Evolutionary conservation across 176 grass and related monocot species (phyloP).

Genomic region (Bonia amplexicaulis): DNA sequence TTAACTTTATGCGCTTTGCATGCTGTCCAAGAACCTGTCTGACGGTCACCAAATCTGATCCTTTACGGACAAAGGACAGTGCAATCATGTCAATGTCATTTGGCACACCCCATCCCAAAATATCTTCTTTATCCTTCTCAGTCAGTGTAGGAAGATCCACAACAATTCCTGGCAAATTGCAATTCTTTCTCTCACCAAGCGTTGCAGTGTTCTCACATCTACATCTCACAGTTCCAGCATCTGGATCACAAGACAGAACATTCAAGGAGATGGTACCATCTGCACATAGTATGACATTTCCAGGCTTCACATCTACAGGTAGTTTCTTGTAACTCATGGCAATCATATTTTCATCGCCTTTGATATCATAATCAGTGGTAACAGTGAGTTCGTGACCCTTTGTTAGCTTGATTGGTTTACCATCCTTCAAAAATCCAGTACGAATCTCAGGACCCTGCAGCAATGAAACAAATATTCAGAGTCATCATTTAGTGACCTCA

Average conservation of each 20-base stretch:
- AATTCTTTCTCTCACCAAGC: slow-evolving; percentile 90
- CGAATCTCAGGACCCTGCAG: slow-evolving; percentile 89
- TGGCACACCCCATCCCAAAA: slow-evolving; percentile 79
- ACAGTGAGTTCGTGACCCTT: slow-evolving; percentile 87
- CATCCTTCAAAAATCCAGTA: slow-evolving; percentile 88
- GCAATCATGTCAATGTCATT: slow-evolving; percentile 94
- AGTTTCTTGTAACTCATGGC: slow-evolving; percentile 98
- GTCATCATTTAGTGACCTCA: background rate
- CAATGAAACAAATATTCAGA: background rate
- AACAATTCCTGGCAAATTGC: slow-evolving; percentile 83
- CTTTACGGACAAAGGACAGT: slow-evolving; percentile 86
- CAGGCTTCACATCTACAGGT: slow-evolving; percentile 74
- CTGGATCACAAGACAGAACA: slow-evolving; percentile 71
- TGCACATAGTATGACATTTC: slow-evolving; percentile 77
- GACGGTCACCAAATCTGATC: slow-evolving; percentile 85
- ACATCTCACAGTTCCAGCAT: slow-evolving; percentile 80
- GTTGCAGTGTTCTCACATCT: slow-evolving; percentile 84
- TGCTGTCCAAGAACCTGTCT: slow-evolving; percentile 61
- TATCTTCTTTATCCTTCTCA: slow-evolving; percentile 89
- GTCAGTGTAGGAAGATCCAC: slow-evolving; percentile 86
- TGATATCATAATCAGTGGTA: slow-evolving; percentile 78
- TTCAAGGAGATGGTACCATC: slow-evolving; percentile 83
- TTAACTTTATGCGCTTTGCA: slow-evolving; percentile 80
- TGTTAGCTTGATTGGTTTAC: slow-evolving; percentile 74
- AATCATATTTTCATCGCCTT: slow-evolving; percentile 74